Conservation (phyloP, 768 basidiomycete species). For the Kwoniella sp. region DNA sequence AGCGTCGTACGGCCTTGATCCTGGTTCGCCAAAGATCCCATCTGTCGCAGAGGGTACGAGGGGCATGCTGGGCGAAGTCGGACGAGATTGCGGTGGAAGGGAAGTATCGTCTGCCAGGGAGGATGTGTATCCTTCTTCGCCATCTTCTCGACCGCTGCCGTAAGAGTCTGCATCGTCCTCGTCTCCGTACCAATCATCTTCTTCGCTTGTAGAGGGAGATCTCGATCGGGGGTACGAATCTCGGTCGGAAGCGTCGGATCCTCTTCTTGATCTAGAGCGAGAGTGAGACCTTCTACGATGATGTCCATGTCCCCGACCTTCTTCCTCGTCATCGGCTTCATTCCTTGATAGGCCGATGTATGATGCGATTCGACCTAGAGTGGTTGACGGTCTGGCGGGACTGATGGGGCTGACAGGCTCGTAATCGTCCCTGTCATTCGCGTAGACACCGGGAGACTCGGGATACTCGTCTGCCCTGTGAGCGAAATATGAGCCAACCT, state of each 20-base stretch:
- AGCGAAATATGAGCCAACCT: conserved; percentile 31
- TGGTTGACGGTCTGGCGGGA: conserved; percentile 31
- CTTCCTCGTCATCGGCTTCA: conserved; percentile 44
- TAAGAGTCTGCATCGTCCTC: conserved; percentile 48
- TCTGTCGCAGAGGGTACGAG: conserved; percentile 46
- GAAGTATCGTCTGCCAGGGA: conserved; percentile 55
- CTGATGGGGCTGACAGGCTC: conserved; percentile 21
- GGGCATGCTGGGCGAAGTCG: conserved; percentile 53
- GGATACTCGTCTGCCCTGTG: conserved; percentile 17
- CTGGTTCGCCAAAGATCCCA: conserved; percentile 52
- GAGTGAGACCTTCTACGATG: conserved; percentile 29
- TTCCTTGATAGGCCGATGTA: conserved; percentile 44
- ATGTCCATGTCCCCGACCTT: conserved; percentile 19
- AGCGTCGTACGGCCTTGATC: conserved; percentile 24
- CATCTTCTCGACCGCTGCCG: conserved; percentile 41
- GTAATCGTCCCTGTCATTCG: conserved; percentile 3
- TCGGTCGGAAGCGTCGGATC: conserved; percentile 39
- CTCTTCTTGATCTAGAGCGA: conserved; percentile 34
- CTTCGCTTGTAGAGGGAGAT: conserved; percentile 40
- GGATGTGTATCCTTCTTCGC: conserved; percentile 53
- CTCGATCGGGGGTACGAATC: conserved; percentile 20
- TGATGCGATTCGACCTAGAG: conserved; percentile 41
- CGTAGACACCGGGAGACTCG: neutral
- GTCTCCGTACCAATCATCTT: conserved; percentile 53
- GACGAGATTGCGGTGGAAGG: conserved; percentile 55